Conservation (phyloP, 805 yeast genomes). For the Cyberlindnera meyerae region DNA sequence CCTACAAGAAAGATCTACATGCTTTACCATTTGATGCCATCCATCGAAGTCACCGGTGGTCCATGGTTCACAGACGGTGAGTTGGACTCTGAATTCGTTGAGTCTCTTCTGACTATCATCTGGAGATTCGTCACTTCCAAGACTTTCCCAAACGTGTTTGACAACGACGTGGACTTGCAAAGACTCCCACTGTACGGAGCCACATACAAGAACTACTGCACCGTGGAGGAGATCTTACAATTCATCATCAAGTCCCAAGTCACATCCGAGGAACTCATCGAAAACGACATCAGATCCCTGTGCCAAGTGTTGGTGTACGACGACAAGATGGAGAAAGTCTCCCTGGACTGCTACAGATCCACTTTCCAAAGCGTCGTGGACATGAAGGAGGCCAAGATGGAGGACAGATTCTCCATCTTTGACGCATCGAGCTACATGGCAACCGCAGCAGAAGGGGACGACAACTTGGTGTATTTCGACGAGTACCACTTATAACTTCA, state of each 20-base stretch:
- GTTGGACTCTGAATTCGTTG: conserved; percentile 89
- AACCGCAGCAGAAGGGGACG: conserved; percentile 30
- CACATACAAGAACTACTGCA: conserved; percentile 58
- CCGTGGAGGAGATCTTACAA: conserved; percentile 66
- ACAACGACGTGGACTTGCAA: conserved; percentile 25
- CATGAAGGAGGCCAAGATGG: conserved; percentile 37
- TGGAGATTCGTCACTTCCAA: conserved; percentile 81
- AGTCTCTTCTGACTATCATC: conserved; percentile 71
- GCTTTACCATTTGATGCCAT: conserved; percentile 90
- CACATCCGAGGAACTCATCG: conserved; percentile 73
- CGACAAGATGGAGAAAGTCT: conserved; percentile 69
- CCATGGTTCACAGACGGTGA: conserved; percentile 99
- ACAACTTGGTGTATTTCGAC: conserved; percentile 40
- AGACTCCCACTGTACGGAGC: conserved; percentile 44
- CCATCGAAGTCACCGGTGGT: conserved; percentile 95
- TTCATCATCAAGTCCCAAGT: conserved; percentile 71
- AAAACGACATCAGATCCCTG: conserved; percentile 69
- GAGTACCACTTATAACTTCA: conserved; percentile 35
- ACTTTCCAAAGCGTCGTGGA: conserved; percentile 80
- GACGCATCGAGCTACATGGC: conserved; percentile 38
- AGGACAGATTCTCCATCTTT: conserved; percentile 35
- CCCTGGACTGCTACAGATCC: conserved; percentile 64
- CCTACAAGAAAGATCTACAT: conserved; percentile 96
- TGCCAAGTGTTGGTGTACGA: conserved; percentile 88
- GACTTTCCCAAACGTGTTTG: conserved; percentile 71